phyloP scores from a whole-genome alignment of 495 filamentous ascomycete genomes.

The Aspergillus diversus region DNA sequence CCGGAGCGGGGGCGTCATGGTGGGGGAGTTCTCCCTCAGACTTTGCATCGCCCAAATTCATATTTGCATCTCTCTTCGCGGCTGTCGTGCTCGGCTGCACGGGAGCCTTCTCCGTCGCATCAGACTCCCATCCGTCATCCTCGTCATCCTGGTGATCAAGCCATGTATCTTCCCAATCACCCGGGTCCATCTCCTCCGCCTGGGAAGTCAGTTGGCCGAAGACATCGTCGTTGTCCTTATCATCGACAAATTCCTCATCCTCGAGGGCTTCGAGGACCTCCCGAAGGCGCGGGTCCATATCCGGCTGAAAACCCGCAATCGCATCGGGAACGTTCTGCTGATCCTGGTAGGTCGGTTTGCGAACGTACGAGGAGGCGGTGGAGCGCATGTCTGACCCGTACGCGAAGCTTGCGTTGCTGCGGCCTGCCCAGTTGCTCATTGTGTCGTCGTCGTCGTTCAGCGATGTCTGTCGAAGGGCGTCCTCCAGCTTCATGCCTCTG shows the following conservation, averaged over 20 bases:
- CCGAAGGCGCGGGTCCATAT: constrained; percentile 94
- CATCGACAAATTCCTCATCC: constrained; percentile 94
- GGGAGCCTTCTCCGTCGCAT: constrained; percentile 80
- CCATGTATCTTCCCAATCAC: constrained; percentile 66
- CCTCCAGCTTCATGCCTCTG: constrained; percentile 77
- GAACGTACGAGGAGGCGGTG: constrained; percentile 66
- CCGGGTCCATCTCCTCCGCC: constrained; percentile 69
- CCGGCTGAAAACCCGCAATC: constrained; percentile 90
- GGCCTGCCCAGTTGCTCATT: constrained; percentile 49
- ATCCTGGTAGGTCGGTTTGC: constrained; percentile 81
- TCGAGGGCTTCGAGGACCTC: constrained; percentile 95
- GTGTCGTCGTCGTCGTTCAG: constrained; percentile 53
- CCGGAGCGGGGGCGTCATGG: constrained; percentile 43
- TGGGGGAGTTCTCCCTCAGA: constrained; percentile 50
- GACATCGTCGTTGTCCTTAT: constrained; percentile 73
- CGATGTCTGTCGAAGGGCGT: constrained; percentile 71
- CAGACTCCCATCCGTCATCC: constrained; percentile 87
- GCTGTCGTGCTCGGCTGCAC: constrained; percentile 47
- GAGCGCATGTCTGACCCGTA: constrained; percentile 45
- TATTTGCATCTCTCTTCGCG: constrained; percentile 17
- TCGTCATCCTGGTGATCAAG: constrained; percentile 65
- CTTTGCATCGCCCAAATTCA: constrained; percentile 1
- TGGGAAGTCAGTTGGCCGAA: constrained; percentile 79
- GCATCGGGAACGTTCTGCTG: constrained; percentile 92
- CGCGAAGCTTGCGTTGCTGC: constrained; percentile 26